Percentiles rank a stretch among this genome's conserved stretches.
Conservation (phyloP, 2,329 filamentous ascomycete genomes). For the Nectriaceae sp. region DNA sequence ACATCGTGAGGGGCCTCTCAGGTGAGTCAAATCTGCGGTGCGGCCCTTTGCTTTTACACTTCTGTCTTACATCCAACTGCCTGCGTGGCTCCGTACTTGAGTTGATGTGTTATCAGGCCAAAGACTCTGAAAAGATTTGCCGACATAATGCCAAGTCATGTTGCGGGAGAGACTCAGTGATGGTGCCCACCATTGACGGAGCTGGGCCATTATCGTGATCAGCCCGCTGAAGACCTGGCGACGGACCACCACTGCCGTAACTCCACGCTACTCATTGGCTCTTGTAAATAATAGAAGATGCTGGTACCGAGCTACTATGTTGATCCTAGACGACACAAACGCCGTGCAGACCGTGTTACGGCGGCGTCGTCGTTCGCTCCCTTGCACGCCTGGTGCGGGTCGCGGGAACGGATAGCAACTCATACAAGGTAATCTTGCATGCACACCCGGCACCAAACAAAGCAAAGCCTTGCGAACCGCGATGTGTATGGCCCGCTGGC, state of each 20-base stretch:
- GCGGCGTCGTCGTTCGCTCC: slow-evolving; percentile 17
- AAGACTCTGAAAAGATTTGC: not conserved
- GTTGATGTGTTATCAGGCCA: not conserved
- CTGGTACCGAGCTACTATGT: slow-evolving; percentile 10
- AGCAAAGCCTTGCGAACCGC: not conserved
- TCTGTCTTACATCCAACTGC: not conserved
- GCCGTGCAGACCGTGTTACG: slow-evolving; percentile 10
- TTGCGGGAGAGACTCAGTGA: not conserved
- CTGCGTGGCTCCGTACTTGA: not conserved
- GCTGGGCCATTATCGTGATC: not conserved
- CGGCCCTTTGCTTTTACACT: not conserved
- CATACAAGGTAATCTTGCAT: not conserved
- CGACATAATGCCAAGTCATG: not conserved
- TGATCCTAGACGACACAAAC: slow-evolving; percentile 20
- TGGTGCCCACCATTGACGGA: not conserved
- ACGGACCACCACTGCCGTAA: not conserved
- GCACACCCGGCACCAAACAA: not conserved
- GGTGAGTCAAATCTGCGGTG: not conserved
- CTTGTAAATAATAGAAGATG: slow-evolving; percentile 5
- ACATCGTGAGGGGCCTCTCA: not conserved
- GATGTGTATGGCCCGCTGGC: slow-evolving; percentile 3
- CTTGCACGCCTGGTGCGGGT: slow-evolving; percentile 8
- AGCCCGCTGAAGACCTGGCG: not conserved
- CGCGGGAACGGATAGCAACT: slow-evolving; percentile 4
- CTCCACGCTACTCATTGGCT: slow-evolving; percentile 9